Conservation (phyloP, 2,329 filamentous ascomycete species). For the Plectosphaerella sp. region DNA sequence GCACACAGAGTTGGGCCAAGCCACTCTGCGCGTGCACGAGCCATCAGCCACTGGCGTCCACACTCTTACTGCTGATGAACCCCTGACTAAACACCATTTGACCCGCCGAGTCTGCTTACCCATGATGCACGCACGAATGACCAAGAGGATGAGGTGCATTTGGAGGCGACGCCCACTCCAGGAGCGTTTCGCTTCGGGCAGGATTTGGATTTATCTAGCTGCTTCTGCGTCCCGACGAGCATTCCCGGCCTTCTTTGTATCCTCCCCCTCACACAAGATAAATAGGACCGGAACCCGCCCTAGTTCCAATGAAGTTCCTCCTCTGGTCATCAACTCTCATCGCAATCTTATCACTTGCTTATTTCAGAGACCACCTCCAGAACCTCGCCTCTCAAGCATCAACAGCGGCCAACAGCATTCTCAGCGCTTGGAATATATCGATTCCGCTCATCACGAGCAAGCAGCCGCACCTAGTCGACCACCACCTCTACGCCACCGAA, state of each 20-base stretch:
- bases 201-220: neutral
- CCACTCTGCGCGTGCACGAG: too few relatives aligned
- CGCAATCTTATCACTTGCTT: slow-evolving; percentile 20
- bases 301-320: slow-evolving; percentile 22
- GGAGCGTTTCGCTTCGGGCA: neutral
- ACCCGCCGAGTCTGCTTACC: neutral
- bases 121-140: neutral
- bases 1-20: too few relatives aligned
- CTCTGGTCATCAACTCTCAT: slow-evolving; percentile 22
- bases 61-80: neutral
- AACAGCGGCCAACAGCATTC: slow-evolving; percentile 3
- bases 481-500: slow-evolving; percentile 32
- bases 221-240: neutral
- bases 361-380: slow-evolving; percentile 18
- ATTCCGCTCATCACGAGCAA: neutral
- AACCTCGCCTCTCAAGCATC: slow-evolving; percentile 10
- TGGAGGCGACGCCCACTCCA: neutral
- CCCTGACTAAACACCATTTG: neutral
- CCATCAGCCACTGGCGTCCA: neutral
- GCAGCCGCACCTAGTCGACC: slow-evolving; percentile 11
- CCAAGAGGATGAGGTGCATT: neutral
- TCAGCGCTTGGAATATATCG: neutral
- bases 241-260: neutral
- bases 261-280: too few relatives aligned
- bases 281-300: neutral